These are phyloP conservation scores for Elongisporangium undulatum DNA, from an alignment of 352 stramenopile species.

Conservation along the genomic window DNA sequence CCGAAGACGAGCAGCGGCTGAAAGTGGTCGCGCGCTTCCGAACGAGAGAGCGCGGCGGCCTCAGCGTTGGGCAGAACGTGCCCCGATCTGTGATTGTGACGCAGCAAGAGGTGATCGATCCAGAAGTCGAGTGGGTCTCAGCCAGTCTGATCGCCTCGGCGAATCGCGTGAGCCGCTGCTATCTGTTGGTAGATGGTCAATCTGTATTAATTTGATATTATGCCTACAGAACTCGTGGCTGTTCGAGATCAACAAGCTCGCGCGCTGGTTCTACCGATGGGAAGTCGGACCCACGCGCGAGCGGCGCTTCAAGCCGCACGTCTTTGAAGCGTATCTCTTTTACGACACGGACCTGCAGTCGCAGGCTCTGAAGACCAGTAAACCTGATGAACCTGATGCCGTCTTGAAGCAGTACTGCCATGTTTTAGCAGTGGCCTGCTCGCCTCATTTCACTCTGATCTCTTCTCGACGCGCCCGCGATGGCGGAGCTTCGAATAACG, in stretches of 20 bases:
- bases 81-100: too few species aligned
- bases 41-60: slow-evolving; percentile 10
- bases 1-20: slow-evolving; percentile 14
- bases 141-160: too few species aligned
- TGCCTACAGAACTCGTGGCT: slow-evolving; percentile 6
- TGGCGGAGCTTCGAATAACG: too few species aligned
- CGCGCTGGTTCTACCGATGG: slow-evolving; percentile 73
- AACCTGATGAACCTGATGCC: neutral
- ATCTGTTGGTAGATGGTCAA: neutral
- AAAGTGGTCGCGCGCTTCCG: slow-evolving; percentile 34
- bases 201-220: neutral
- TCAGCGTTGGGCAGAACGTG: slow-evolving; percentile 30
- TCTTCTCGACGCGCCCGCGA: too few species aligned
- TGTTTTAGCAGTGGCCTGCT: neutral
- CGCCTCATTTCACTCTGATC: too few species aligned
- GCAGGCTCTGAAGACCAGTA: neutral
- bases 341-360: neutral
- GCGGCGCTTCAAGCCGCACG: slow-evolving; percentile 61
- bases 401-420: neutral
- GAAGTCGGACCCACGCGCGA: slow-evolving; percentile 58
- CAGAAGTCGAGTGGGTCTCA: too few species aligned
- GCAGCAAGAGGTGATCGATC: too few species aligned
- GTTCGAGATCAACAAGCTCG: slow-evolving; percentile 54
- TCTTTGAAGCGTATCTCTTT: slow-evolving; percentile 53
- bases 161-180: slow-evolving; percentile 10